Base-by-base conservation (phyloP, 495 filamentous ascomycete genomes). In the Cercophora newfieldiana region DNA sequence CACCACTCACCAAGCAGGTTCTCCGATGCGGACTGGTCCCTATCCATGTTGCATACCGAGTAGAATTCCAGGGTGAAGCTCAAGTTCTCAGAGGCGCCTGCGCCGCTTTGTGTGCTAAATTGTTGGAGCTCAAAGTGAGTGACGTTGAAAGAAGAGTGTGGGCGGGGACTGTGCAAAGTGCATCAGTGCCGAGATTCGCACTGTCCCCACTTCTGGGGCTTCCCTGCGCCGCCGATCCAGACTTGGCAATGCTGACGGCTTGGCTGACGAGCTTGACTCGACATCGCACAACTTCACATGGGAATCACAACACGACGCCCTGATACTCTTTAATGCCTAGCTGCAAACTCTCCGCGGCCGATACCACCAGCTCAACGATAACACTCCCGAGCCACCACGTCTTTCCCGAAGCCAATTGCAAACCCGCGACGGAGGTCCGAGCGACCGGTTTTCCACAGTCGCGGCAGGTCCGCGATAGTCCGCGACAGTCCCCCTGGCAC, bases 41-140 rank as follows among this genome's bases (percentile, higher is more conserved):
- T 49, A 53, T 68, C 63, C 67, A 68, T 68, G 6, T 56, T 29
- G 58, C 58, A 58, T 58, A 26, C 22, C 55, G 59, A 19, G 2
- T 16, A 1, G 21, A 26, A 24, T 18, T n/a, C 14, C 8, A 2
- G 2, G n/a, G n/a, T 14, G 14, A 29, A 10, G 28, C 3, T 7
- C 7, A 2, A 22, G n/a, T 14, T 53, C 6, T 22, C 25, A 53
- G 2, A 19, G 24, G 50, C 5, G 50, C 50, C 22, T 53, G 50
- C 25, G 19, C 21, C 50, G 24, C 19, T 24, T 24, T 24, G 50
- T 26, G 50, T 26, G 50, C 10, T 53, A 19, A 22, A 24, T 22
- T 8, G 2, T 53, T 24, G 12, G n/a, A 7, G 7, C 12, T 53
- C 21, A 53, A 24, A 30, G 26, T 2, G 7, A 26, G 2, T 57